Percentiles rank a stretch among this genome's conserved stretches.
These are phyloP conservation scores for Sporormia fimetaria DNA, from an alignment of 495 filamentous ascomycete genomes.

Conservation along the genomic window DNA sequence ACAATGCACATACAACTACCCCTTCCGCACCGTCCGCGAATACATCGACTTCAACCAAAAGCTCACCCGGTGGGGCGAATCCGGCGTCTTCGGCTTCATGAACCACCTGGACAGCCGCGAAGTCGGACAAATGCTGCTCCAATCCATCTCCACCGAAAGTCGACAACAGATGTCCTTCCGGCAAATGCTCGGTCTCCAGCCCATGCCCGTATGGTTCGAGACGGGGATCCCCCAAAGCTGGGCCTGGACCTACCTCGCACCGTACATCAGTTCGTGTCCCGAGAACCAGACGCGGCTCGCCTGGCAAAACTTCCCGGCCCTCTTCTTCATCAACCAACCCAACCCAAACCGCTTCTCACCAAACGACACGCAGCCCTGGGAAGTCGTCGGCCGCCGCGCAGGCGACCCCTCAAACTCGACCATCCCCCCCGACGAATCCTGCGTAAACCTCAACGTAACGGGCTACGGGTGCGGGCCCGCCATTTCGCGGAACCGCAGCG, in stretches of 20 bases:
- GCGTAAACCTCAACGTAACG: constrained; percentile 40
- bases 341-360: constrained; percentile 52
- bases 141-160: constrained; percentile 72
- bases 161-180: constrained; percentile 85
- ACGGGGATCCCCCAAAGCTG: constrained; percentile 73
- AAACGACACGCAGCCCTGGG: constrained; percentile 40
- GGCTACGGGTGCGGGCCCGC: constrained; percentile 49
- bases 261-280: constrained; percentile 73
- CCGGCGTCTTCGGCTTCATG: constrained; percentile 76
- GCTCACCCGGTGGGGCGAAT: constrained; percentile 69
- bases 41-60: constrained; percentile 83
- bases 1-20: constrained; percentile 76
- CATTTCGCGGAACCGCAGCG: constrained; percentile 53
- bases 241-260: constrained; percentile 77
- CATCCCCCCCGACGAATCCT: constrained; percentile 36
- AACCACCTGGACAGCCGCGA: constrained; percentile 69
- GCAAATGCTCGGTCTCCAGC: constrained; percentile 72
- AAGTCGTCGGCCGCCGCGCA: constrained; percentile 41
- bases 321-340: constrained; percentile 65
- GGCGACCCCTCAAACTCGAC: constrained; percentile 37
- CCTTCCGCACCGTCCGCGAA: constrained; percentile 63
- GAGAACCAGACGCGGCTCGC: constrained; percentile 59
- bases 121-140: constrained; percentile 58
- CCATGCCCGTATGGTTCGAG: constrained; percentile 80
- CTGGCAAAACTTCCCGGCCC: constrained; percentile 82